These are phyloP conservation scores for Anthostomella pinea DNA, from an alignment of 2,329 filamentous ascomycete genomes.

Conservation along the genomic window DNA sequence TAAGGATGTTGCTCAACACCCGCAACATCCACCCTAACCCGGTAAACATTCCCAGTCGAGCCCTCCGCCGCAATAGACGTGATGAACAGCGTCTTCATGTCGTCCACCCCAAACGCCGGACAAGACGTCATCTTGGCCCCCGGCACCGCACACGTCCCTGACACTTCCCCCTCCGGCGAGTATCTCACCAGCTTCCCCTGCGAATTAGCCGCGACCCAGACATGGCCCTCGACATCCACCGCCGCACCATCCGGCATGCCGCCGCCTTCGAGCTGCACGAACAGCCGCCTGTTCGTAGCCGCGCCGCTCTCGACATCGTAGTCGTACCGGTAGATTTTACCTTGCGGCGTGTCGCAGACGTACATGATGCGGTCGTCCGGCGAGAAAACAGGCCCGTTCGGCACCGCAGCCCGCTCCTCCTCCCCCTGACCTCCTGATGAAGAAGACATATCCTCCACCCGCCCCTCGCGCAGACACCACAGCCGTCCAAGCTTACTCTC, in stretches of 20 bases:
- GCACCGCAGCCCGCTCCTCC: conserved; percentile 16
- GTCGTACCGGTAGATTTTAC: conserved; percentile 13
- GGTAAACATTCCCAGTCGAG: conserved; percentile 13
- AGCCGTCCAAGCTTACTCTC: conserved; percentile 20
- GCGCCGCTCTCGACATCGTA: conserved; percentile 13
- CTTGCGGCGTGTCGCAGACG: conserved; percentile 7
- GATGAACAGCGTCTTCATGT: conserved; percentile 18
- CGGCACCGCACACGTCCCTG: conserved; percentile 7
- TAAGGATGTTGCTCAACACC: conserved; percentile 6
- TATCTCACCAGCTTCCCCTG: conserved; percentile 10
- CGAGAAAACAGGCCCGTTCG: conserved; percentile 25
- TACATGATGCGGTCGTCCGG: conserved; percentile 19
- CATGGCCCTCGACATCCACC: conserved; percentile 10
- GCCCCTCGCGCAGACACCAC: conserved; percentile 17
- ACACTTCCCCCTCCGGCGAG: conserved; percentile 9
- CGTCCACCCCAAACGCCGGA: conserved; percentile 8
- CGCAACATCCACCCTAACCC: conserved; percentile 11
- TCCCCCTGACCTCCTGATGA: background rate
- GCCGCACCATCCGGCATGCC: conserved; percentile 15
- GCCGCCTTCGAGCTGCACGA: conserved; percentile 9
- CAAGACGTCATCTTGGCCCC: conserved; percentile 15
- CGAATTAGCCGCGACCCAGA: conserved; percentile 14
- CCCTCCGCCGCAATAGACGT: conserved; percentile 11
- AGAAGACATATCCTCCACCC: conserved; percentile 10
- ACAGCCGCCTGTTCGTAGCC: conserved; percentile 7